phyloP scores from a whole-genome alignment of 164 flowering plant species.

The Vitis rotundifolia region DNA sequence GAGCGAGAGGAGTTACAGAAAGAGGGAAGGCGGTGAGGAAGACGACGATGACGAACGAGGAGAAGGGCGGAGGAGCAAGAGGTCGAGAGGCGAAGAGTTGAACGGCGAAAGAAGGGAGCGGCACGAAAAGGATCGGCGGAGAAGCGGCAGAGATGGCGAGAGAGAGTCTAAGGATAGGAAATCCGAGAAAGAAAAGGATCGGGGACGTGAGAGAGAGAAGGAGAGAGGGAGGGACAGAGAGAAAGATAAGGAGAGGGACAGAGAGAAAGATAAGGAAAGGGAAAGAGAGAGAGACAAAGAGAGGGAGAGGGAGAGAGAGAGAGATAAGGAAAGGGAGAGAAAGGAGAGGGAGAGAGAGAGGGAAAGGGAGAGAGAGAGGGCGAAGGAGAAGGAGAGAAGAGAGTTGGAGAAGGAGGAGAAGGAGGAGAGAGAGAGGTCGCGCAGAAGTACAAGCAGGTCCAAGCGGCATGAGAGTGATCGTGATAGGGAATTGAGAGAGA shows the following conservation, averaged over 20 bases:
- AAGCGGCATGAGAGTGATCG: constrained; percentile 27
- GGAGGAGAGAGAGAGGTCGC: constrained; percentile 26
- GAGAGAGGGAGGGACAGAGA: constrained; percentile 27
- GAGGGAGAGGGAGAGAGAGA: constrained; percentile 23
- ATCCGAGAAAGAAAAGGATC: constrained; percentile 29
- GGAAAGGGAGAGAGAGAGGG: constrained; percentile 6
- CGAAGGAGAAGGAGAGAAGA: constrained; percentile 11
- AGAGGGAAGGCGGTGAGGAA: constrained; percentile 36
- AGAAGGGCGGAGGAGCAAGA: constrained; percentile 38
- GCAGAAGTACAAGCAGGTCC: constrained; percentile 39
- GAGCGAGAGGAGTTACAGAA: constrained; percentile 53
- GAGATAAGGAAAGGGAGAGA: constrained; percentile 12
- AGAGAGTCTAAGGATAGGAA: constrained; percentile 24
- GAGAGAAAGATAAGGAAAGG: constrained; percentile 5
- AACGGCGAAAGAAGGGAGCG: constrained; percentile 33
- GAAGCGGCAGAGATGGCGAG: constrained; percentile 24
- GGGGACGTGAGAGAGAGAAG: constrained; percentile 24
- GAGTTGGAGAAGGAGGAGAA: constrained; percentile 24
- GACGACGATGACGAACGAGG: constrained; percentile 20
- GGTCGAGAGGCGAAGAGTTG: constrained; percentile 44
- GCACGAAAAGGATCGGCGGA: constrained; percentile 27
- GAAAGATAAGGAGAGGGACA: constrained; percentile 23
- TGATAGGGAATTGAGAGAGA: constrained; percentile 28
- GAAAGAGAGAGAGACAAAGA: constrained; percentile 17
- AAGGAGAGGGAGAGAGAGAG: constrained; percentile 15